These are phyloP conservation scores for Ascochyta rabiei DNA, from an alignment of 2,329 filamentous ascomycete species.

Conservation along the genomic window DNA sequence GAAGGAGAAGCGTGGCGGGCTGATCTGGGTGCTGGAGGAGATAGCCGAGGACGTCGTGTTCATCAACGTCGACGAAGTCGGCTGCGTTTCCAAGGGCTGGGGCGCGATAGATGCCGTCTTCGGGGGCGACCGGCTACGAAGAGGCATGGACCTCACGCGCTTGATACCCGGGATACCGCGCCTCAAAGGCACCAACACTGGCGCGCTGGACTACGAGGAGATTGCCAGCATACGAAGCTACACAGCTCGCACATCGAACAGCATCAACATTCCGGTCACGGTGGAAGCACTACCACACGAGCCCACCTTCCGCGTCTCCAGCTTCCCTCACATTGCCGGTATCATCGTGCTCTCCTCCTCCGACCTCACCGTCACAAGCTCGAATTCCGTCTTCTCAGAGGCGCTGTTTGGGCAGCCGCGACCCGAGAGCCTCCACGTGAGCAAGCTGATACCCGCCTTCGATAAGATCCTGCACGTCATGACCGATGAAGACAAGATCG, in stretches of 20 bases:
- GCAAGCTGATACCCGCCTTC: conserved; percentile 82
- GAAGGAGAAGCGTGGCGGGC: conserved; percentile 90
- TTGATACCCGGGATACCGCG: conserved; percentile 84
- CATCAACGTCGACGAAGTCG: conserved; percentile 77
- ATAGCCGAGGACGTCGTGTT: conserved; percentile 92
- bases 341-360: conserved; percentile 90
- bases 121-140: conserved; percentile 70
- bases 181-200: conserved; percentile 72
- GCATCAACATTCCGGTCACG: conserved; percentile 82
- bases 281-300: conserved; percentile 74
- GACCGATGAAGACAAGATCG: conserved; percentile 83
- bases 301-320: conserved; percentile 81
- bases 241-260: conserved; percentile 78
- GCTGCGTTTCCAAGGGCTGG: conserved; percentile 69
- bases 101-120: conserved; percentile 89
- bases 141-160: conserved; percentile 75
- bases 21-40: conserved; percentile 98
- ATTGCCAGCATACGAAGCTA: conserved; percentile 77
- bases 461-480: conserved; percentile 81
- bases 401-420: conserved; percentile 89
- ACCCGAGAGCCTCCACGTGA: conserved; percentile 80
- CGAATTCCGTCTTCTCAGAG: conserved; percentile 92
- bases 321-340: conserved; percentile 95
- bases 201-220: conserved; percentile 78
- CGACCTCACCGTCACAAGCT: conserved; percentile 81